These are phyloP conservation scores for Conticribra guillardii DNA, from an alignment of 108 stramenopile species.

Conservation along the genomic window DNA sequence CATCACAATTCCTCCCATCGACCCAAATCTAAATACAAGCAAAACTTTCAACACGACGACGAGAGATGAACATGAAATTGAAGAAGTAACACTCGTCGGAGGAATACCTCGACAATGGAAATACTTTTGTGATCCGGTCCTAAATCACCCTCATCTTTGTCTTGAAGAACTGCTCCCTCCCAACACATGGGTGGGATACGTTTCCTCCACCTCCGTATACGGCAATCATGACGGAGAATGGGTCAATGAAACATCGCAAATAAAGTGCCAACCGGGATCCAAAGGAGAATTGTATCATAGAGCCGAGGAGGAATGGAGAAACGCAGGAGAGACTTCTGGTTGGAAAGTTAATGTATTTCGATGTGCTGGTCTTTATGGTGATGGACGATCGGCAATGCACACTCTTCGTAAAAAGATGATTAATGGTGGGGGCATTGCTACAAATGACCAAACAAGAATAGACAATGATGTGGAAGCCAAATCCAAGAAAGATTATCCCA, in stretches of 20 bases:
- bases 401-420: conserved; percentile 50
- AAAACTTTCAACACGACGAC: background rate
- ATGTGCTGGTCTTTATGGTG: conserved; percentile 79
- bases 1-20: conserved; percentile 41
- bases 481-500: conserved; percentile 22
- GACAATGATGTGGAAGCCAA: background rate
- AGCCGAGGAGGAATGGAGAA: conserved; percentile 41
- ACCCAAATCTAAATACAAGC: conserved; percentile 2
- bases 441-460: background rate
- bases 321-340: conserved; percentile 14
- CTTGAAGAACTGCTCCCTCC: conserved; percentile 19
- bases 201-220: conserved; percentile 82
- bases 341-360: conserved; percentile 62
- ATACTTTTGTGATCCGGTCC: conserved; percentile 33
- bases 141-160: conserved; percentile 19
- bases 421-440: background rate
- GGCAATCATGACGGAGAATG: conserved; percentile 80
- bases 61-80: background rate
- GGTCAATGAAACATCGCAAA: conserved; percentile 68
- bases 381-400: conserved; percentile 66
- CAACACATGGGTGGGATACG: conserved; percentile 57
- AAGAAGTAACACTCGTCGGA: conserved; percentile 8
- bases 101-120: conserved; percentile 21
- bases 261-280: conserved; percentile 36
- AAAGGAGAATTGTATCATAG: conserved; percentile 36